Evolutionary conservation across 2,329 filamentous ascomycete species (phyloP).

Genomic region (Tolypocladium capitatum): DNA sequence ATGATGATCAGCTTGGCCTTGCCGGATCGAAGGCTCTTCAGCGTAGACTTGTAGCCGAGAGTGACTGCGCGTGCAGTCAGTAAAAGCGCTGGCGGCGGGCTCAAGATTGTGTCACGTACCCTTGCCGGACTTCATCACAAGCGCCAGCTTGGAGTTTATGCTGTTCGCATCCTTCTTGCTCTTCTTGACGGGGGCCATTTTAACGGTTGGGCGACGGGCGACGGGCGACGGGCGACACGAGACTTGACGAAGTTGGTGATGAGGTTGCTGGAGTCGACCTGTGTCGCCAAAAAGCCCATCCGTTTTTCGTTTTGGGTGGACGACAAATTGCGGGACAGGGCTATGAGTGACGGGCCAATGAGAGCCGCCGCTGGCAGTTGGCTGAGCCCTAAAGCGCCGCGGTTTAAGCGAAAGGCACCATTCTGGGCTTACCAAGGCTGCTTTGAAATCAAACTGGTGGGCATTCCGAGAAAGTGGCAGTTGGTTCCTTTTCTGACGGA

Average conservation of each 20-base stretch:
- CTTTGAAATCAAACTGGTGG: conserved; percentile 41
- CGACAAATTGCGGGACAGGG: conserved; percentile 11
- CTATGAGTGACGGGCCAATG: conserved; percentile 14
- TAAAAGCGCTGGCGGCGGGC: too few species aligned
- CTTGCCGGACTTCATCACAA: conserved; percentile 56
- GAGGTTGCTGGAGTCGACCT: conserved; percentile 12
- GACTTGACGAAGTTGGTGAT: conserved; percentile 3
- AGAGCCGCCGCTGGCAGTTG: background rate
- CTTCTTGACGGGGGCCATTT: conserved; percentile 62
- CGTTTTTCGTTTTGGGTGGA: conserved; percentile 11
- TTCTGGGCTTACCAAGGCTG: conserved; percentile 20
- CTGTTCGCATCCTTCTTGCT: conserved; percentile 73
- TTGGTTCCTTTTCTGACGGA: conserved; percentile 13
- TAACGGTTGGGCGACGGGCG: conserved; percentile 30
- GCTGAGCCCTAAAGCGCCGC: conserved; percentile 26
- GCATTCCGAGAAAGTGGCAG: conserved; percentile 16
- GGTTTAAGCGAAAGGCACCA: conserved; percentile 22
- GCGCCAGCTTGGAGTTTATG: conserved; percentile 47
- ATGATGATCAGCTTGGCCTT: conserved; percentile 99
- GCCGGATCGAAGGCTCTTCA: conserved; percentile 83
- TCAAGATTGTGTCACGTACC: conserved; percentile 40
- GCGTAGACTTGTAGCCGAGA: conserved; percentile 30
- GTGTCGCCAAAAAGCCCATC: conserved; percentile 10
- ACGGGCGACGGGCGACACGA: conserved; percentile 1
- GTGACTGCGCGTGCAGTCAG: conserved; percentile 16